These are phyloP conservation scores for Metschnikowia arizonensis DNA, from an alignment of 805 yeast genomes.

Conservation along the genomic window DNA sequence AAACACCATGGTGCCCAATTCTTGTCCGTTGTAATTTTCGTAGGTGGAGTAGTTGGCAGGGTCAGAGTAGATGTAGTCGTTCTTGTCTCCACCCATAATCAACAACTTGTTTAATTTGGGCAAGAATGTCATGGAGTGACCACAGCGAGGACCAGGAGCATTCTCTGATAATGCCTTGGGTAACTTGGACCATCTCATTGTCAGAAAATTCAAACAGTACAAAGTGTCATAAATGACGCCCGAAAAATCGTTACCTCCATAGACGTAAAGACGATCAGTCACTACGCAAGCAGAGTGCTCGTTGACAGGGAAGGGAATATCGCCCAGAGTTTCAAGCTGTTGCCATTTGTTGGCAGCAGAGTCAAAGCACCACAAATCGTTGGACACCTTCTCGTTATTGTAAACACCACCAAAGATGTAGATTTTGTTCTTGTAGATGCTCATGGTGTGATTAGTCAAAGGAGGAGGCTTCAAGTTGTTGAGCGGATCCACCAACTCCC, in stretches of 20 bases:
- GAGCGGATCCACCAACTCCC: conserved; percentile 68
- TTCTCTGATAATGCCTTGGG: conserved; percentile 32
- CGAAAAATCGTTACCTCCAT: conserved; percentile 81
- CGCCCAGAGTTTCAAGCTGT: conserved; percentile 63
- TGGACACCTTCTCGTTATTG: conserved; percentile 59
- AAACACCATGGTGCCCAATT: conserved; percentile 54
- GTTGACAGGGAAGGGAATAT: conserved; percentile 79
- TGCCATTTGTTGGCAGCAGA: conserved; percentile 68
- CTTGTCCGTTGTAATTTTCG: conserved; percentile 46
- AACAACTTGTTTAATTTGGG: conserved; percentile 63
- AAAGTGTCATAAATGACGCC: conserved; percentile 67
- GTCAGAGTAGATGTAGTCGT: conserved; percentile 56
- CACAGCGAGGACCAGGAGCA: conserved; percentile 81
- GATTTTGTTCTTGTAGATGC: conserved; percentile 69
- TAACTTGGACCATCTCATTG: conserved; percentile 69
- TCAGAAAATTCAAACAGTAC: conserved; percentile 69
- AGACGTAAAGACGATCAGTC: conserved; percentile 72
- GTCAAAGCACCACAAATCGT: conserved; percentile 79
- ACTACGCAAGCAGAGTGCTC: conserved; percentile 86
- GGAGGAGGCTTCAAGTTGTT: conserved; percentile 63
- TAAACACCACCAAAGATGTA: conserved; percentile 90
- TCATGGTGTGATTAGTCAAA: conserved; percentile 87
- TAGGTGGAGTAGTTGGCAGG: conserved; percentile 49
- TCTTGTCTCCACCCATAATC: conserved; percentile 89
- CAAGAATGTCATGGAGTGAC: conserved; percentile 80